Base-by-base conservation (phyloP, 306 rosid genomes). In the Calophaca sinica region DNA sequence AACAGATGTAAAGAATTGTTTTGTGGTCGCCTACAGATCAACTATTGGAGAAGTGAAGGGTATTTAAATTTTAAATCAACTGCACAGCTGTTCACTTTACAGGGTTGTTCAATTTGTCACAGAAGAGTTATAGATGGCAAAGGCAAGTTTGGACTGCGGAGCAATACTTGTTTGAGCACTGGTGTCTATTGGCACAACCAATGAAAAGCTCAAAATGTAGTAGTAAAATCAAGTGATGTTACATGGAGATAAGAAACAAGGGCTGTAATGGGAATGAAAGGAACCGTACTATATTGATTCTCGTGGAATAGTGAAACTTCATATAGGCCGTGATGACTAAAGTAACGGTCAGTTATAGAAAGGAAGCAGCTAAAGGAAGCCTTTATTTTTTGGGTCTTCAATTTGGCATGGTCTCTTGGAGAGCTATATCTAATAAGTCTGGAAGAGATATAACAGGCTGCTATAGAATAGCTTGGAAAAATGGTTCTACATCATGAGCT, bases 101-200 rank as follows among this genome's bases (percentile, higher is more conserved):
- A 54, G 42, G 60, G 39, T 29, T 70, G 55, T 11, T 62, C 32
- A 52, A 36, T 78, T 70, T 70, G 51, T 44, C 49, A 39, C 33
- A 3, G 66, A 41, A n/a, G 59, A 72, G 50, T 39, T 51, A 39
- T 26, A 59, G 79, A 80, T 31, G 71, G 29, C 36, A 53, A 79
- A 67, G 41, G 42, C 39, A 74, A 39, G 20, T 36, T 2, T 8
- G n/a, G 26, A 50, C 26, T n/a, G 28, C 3, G 48, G 68, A 38
- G 7, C 32, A 38, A 62, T 41, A 5, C 45, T 20, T 20, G 26
- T 20, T 0, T 20, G 26, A 20, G 26, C 26, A 20, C 26, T 20
- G 26, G 26, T 20, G 26, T 20, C 26, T 20, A 20, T 20, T 20
- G 26, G 26, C 26, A 20, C 26, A 20, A 20, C 26, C 26, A 20